These are phyloP conservation scores for Nepenthes gracilis DNA, from an alignment of 148 eudicot species.

Conservation along the genomic window DNA sequence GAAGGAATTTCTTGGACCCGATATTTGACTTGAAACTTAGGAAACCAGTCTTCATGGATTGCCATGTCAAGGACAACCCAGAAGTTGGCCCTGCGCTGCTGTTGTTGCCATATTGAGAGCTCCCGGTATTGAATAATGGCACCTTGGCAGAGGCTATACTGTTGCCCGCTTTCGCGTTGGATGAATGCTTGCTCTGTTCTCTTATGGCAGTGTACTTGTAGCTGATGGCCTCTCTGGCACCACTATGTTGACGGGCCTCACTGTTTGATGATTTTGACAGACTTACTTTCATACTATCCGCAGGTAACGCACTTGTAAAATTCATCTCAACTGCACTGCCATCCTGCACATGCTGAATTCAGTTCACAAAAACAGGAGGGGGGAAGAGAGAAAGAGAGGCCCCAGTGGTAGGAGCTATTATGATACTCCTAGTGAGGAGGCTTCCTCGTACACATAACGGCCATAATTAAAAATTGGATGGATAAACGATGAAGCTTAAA, in stretches of 20 bases:
- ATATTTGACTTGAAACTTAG: conserved; percentile 39
- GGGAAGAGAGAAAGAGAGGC: too few relatives aligned
- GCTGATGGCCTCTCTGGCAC: conserved; percentile 59
- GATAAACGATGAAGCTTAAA: too few relatives aligned
- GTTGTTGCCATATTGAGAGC: conserved; percentile 18
- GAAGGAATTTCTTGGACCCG: conserved; percentile 33
- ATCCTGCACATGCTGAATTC: too few relatives aligned
- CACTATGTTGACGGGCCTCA: conserved; percentile 43
- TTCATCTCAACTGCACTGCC: too few relatives aligned
- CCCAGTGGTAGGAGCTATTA: too few relatives aligned
- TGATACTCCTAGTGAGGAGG: too few relatives aligned
- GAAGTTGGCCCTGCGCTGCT: conserved; percentile 28
- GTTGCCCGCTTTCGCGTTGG: conserved; percentile 29
- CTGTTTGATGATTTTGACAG: conserved; percentile 33
- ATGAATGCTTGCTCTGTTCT: conserved; percentile 50
- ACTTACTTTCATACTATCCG: too few relatives aligned
- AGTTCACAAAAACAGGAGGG: too few relatives aligned
- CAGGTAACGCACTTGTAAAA: too few relatives aligned
- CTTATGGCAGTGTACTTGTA: conserved; percentile 64
- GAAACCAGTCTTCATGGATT: conserved; percentile 64
- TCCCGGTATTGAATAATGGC: conserved; percentile 44
- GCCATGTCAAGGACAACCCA: conserved; percentile 66
- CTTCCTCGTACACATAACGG: too few relatives aligned
- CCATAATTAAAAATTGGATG: too few relatives aligned
- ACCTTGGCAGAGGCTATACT: conserved; percentile 49